Conservation (phyloP, 495 filamentous ascomycete species). For the Neurospora sp. region DNA sequence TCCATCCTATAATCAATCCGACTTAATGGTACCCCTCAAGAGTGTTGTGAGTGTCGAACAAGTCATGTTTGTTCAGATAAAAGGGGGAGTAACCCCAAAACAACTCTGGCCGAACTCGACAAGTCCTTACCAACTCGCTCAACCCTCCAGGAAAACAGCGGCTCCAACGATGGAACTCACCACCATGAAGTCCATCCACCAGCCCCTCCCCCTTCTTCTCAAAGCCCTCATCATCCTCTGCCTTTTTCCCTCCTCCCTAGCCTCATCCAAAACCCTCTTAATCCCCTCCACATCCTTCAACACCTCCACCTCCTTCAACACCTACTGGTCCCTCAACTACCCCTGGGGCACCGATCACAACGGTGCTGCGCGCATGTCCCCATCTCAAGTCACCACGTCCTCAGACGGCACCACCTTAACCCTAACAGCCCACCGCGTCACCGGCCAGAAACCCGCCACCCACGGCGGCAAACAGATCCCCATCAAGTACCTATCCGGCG, state of each 20-base stretch:
- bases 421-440: constrained; percentile 34
- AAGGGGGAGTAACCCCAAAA: not conserved
- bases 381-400: constrained; percentile 24
- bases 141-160: not conserved
- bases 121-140: not conserved
- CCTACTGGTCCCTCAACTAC: constrained; percentile 45
- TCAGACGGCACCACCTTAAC: constrained; percentile 24
- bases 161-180: not conserved
- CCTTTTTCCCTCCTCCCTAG: constrained; percentile 3
- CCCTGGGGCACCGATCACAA: constrained; percentile 40
- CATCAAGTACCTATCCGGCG: constrained; percentile 45
- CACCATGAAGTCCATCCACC: not conserved
- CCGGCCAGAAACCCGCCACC: constrained; percentile 30
- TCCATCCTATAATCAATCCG: not conserved
- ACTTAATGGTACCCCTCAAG: not conserved
- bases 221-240: not conserved
- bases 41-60: not conserved
- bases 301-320: constrained; percentile 30
- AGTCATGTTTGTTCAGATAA: not conserved
- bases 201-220: not conserved
- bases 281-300: constrained; percentile 46
- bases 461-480: constrained; percentile 37
- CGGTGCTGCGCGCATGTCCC: constrained; percentile 47
- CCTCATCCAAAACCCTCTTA: constrained; percentile 27
- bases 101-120: not conserved